These are phyloP conservation scores for Pleodorina starrii DNA, from an alignment of 139 green algal species.

Conservation along the genomic window DNA sequence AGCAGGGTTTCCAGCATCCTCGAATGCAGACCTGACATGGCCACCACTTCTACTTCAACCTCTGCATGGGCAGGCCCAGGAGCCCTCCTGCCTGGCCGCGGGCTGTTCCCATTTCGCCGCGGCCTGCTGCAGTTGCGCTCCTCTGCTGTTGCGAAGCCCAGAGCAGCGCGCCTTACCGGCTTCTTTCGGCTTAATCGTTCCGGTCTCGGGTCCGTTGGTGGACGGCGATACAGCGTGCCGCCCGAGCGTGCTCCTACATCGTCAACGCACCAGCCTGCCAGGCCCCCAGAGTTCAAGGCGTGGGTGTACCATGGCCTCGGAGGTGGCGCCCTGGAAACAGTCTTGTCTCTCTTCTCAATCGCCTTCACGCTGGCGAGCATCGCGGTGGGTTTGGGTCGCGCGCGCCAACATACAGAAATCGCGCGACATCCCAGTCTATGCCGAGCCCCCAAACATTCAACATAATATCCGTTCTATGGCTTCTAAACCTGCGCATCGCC, in stretches of 20 bases:
- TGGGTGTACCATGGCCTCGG: slow-evolving; percentile 2
- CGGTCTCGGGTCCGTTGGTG: neutral
- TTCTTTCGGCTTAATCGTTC: neutral
- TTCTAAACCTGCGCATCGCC: no score
- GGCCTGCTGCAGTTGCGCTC: neutral
- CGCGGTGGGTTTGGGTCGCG: slow-evolving; percentile 34
- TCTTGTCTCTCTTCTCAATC: neutral
- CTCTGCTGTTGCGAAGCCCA: neutral
- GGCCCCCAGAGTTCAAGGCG: slow-evolving; percentile 9
- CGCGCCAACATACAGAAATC: no score
- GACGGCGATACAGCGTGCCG: neutral
- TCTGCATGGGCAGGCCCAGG: neutral
- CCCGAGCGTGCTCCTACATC: neutral
- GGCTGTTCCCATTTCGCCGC: slow-evolving; percentile 13
- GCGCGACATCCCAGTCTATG: neutral
- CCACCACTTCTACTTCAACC: neutral
- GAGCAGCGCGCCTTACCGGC: neutral
- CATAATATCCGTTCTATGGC: no score
- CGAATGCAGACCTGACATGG: neutral
- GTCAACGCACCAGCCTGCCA: neutral
- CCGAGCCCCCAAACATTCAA: no score
- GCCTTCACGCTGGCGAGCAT: neutral
- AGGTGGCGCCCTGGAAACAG: neutral
- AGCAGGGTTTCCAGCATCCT: no score
- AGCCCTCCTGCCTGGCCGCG: neutral